These are phyloP conservation scores for Picochlorum costavermella DNA, from an alignment of 139 green algal species.

Conservation along the genomic window DNA sequence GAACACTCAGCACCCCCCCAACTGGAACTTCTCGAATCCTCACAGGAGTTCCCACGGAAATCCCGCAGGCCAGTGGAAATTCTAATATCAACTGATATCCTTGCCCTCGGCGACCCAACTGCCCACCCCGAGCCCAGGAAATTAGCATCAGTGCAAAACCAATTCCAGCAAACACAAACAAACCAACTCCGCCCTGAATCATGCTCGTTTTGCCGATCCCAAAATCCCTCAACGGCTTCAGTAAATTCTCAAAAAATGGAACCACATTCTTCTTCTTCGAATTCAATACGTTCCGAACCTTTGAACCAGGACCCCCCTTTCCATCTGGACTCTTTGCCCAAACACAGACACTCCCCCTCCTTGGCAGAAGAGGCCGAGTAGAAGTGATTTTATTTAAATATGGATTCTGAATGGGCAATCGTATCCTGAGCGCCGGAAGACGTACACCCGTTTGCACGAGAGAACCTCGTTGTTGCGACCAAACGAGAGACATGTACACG, in stretches of 20 bases:
- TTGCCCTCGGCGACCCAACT: conserved; percentile 30
- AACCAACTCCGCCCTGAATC: conserved; percentile 66
- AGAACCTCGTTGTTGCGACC: no score
- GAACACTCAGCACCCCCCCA: conserved; percentile 78
- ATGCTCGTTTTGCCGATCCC: conserved; percentile 67
- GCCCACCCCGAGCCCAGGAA: conserved; percentile 42
- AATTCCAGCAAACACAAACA: conserved; percentile 70
- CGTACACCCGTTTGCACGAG: no score
- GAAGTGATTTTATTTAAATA: no score
- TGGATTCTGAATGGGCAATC: no score
- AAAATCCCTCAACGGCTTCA: conserved; percentile 72
- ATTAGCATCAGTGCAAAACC: conserved; percentile 41
- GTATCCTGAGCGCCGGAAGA: no score
- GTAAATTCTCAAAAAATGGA: conserved; percentile 32
- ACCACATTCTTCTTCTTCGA: background rate
- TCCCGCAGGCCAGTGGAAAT: conserved; percentile 91
- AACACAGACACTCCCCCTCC: background rate
- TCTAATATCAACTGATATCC: conserved; percentile 61
- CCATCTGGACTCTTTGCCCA: background rate
- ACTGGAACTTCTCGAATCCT: conserved; percentile 63
- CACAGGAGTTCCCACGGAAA: conserved; percentile 89
- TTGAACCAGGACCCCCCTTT: background rate
- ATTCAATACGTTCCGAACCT: background rate
- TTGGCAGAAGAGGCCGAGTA: no score
- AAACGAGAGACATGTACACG: no score